phyloP scores from a whole-genome alignment of 2,329 filamentous ascomycete species.

The Scedosporium minutisporum region DNA sequence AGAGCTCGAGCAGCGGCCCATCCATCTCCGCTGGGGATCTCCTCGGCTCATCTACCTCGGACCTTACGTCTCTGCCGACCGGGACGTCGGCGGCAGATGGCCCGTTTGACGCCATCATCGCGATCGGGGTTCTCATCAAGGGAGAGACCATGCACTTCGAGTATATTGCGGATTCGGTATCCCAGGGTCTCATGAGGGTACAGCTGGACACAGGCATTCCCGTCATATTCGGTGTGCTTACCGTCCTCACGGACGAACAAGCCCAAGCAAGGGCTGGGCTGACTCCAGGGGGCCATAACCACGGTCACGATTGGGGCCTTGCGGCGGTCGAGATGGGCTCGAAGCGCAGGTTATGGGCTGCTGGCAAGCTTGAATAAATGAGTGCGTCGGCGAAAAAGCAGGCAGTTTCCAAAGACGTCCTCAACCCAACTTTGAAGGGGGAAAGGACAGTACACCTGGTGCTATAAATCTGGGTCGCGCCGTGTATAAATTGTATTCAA shows the following conservation, averaged over 20 bases:
- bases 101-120: slow-evolving; percentile 88
- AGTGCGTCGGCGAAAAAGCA: not conserved
- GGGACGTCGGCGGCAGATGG: slow-evolving; percentile 33
- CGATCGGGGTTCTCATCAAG: slow-evolving; percentile 94
- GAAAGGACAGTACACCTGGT: too few species aligned
- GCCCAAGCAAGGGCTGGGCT: slow-evolving; percentile 77
- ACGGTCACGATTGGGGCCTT: slow-evolving; percentile 94
- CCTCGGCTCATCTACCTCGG: slow-evolving; percentile 57
- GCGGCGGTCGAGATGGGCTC: slow-evolving; percentile 90
- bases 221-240: slow-evolving; percentile 86
- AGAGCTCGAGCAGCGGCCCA: slow-evolving; percentile 55
- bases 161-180: slow-evolving; percentile 89
- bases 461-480: too few species aligned
- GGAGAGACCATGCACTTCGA: slow-evolving; percentile 99
- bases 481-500: too few species aligned
- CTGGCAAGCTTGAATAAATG: slow-evolving; percentile 47
- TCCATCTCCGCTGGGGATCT: slow-evolving; percentile 66
- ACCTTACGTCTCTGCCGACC: slow-evolving; percentile 45
- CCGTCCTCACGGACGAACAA: slow-evolving; percentile 80
- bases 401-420: not conserved
- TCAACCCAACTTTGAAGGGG: not conserved
- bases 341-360: slow-evolving; percentile 76
- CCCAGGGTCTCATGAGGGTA: slow-evolving; percentile 86
- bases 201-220: slow-evolving; percentile 83
- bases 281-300: slow-evolving; percentile 65